Evolutionary conservation across 2,329 filamentous ascomycete genomes (phyloP).

Genomic region (Dothideomycetes sp.): DNA sequence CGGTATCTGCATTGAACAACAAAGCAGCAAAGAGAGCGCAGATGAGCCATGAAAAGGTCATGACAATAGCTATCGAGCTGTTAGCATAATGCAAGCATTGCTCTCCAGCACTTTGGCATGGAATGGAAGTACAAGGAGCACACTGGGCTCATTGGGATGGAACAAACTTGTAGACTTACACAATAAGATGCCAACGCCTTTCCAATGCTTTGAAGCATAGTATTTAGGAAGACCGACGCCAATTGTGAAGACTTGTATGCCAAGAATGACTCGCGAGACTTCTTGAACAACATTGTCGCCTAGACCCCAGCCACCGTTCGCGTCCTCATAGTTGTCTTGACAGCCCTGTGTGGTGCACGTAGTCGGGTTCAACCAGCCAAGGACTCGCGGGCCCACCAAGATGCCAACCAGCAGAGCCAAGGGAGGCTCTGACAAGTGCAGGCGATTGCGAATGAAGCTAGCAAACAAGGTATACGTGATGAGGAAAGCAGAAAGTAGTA

Average conservation of each 20-base stretch:
- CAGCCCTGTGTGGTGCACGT: constrained; percentile 27
- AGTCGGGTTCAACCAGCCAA: constrained; percentile 33
- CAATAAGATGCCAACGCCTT: constrained; percentile 40
- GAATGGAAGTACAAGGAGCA: too few species aligned
- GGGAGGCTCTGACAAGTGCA: constrained; percentile 42
- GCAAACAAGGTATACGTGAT: constrained; percentile 39
- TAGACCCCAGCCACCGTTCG: constrained; percentile 31
- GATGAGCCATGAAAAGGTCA: constrained; percentile 41
- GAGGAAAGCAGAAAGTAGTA: constrained; percentile 37
- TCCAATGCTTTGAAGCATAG: constrained; percentile 45
- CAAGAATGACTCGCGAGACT: constrained; percentile 36
- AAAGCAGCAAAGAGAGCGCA: constrained; percentile 38
- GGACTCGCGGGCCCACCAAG: constrained; percentile 33
- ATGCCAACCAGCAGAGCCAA: constrained; percentile 39
- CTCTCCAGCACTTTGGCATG: not conserved
- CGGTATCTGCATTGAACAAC: constrained; percentile 38
- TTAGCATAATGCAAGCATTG: not conserved
- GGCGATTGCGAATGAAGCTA: constrained; percentile 37
- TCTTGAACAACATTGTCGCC: constrained; percentile 34
- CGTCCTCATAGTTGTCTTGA: constrained; percentile 11
- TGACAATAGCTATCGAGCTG: constrained; percentile 35
- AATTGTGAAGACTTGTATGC: constrained; percentile 34
- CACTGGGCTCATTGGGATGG: not conserved
- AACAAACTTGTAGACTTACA: constrained; percentile 6
- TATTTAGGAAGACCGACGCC: constrained; percentile 30